Conservation (phyloP, 192 early-diverging fungal species). For the Glomus cerebriforme region DNA sequence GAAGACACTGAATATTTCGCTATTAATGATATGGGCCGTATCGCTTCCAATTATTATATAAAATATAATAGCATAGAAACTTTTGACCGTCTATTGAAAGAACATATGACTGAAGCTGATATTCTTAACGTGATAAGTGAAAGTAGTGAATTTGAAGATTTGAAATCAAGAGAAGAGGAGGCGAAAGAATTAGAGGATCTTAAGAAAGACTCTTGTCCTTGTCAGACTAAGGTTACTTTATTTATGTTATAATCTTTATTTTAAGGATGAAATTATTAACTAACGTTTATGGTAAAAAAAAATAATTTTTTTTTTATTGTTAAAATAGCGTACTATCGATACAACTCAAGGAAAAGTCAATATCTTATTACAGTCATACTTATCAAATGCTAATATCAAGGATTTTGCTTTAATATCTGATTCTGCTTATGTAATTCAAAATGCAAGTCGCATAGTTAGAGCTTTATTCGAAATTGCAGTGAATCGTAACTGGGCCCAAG, state of each 20-base stretch:
- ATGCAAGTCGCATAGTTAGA: conserved; percentile 87
- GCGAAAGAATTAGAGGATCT: conserved; percentile 73
- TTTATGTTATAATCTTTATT: conserved; percentile 1
- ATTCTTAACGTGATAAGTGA: conserved; percentile 84
- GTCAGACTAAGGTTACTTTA: conserved; percentile 78
- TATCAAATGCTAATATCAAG: conserved; percentile 77
- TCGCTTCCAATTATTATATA: conserved; percentile 92
- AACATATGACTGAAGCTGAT: conserved; percentile 93
- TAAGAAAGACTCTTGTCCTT: conserved; percentile 73
- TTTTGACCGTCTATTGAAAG: conserved; percentile 84
- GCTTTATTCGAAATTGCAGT: conserved; percentile 96
- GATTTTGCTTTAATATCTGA: conserved; percentile 97
- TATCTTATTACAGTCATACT: conserved; percentile 87
- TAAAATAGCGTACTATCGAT: conserved; percentile 70
- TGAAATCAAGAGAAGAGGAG: conserved; percentile 92
- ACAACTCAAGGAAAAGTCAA: conserved; percentile 91
- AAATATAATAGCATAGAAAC: conserved; percentile 82
- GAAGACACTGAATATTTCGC: conserved; percentile 79
- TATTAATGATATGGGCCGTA: conserved; percentile 91
- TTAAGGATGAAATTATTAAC: conserved; percentile 19
- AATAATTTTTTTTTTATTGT: conserved; percentile 15
- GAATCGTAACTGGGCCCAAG: conserved; percentile 87
- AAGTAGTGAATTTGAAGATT: conserved; percentile 93
- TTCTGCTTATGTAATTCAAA: conserved; percentile 91
- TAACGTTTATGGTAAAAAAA: too few relatives aligned